Base-by-base conservation (phyloP, 2,329 filamentous ascomycete genomes). In the Bretziella fagacearum region DNA sequence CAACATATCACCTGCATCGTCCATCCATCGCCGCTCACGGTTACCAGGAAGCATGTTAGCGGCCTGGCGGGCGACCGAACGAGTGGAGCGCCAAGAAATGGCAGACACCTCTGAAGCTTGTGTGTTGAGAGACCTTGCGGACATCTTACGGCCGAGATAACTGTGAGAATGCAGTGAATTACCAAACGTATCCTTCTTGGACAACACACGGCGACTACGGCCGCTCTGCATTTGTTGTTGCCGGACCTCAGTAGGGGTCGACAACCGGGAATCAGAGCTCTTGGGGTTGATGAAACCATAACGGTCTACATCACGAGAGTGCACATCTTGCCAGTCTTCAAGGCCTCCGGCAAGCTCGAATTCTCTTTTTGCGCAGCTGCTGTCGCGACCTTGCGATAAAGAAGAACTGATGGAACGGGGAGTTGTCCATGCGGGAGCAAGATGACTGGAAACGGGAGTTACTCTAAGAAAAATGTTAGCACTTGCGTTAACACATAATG, bases 1-100 rank as follows among this genome's bases (percentile, higher is more conserved):
- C 47, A 81, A 65, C 71, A 81, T 79, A 53, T 77, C 75, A n/a
- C 74, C 73, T 5, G 77, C 77, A 54, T 77, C 73, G 53, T 79
- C 75, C 61, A 77, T 69, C 64, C 69, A 71, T 47, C 71, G 68
- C 51, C 74, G 66, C 55, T 78, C 71, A 50, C 68, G 66, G 54
- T 79, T 78, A 56, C 77, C 67, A 15, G 75, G 74, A 33, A 80
- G 62, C 52, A 70, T 62, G 56, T 79, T 79, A 50, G 68, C 63
- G 33, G 73, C 73, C 44, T 74, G 68, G 41, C 74, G 68, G 11
- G 79, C 63, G 33, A 71, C 65, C 13, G 70, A 72, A 44, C 70
- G 64, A 32, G 70, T 69, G 13, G 70, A 75, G 37, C 68, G 67
- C 45, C 68, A 63, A 17, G 72, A 75, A 13, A 64, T 56, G 8